Evolutionary conservation across 495 filamentous ascomycete species (phyloP).

Genomic region (Zalerion maritima): DNA sequence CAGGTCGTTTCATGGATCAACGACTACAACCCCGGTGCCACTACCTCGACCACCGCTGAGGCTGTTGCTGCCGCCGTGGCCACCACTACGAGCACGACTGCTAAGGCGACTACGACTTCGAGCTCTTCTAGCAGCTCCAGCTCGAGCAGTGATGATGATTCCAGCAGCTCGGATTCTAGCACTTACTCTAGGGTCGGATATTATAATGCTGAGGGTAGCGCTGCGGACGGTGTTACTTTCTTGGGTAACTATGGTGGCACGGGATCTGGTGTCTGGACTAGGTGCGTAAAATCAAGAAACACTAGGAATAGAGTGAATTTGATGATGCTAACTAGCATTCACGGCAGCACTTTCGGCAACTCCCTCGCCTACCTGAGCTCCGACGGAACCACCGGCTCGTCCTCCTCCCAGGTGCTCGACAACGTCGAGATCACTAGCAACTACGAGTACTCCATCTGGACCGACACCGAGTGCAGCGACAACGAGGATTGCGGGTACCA

Average conservation of each 20-base stretch:
- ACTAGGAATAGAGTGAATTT: neutral
- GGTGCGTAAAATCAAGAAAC: conserved; percentile 26
- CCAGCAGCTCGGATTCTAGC: conserved; percentile 9
- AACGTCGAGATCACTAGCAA: conserved; percentile 37
- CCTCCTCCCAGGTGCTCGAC: conserved; percentile 33
- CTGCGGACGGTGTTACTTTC: conserved; percentile 45
- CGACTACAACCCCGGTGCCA: conserved; percentile 30
- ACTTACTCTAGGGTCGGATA: conserved; percentile 32
- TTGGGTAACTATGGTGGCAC: conserved; percentile 47
- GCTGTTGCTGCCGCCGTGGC: conserved; percentile 1
- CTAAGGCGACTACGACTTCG: conserved; percentile 1
- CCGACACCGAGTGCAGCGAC: conserved; percentile 35
- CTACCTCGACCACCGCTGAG: conserved; percentile 6
- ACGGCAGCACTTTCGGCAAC: conserved; percentile 38
- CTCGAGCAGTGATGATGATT: too few relatives aligned
- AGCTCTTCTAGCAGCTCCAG: neutral
- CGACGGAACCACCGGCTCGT: conserved; percentile 32
- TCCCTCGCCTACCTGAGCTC: conserved; percentile 45
- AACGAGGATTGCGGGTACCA: conserved; percentile 40
- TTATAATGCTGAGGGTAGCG: conserved; percentile 36
- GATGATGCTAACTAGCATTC: conserved; percentile 2
- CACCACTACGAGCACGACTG: neutral
- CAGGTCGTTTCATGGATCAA: conserved; percentile 48
- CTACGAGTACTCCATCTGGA: conserved; percentile 47
- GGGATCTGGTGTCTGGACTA: conserved; percentile 42